Evolutionary conservation across 345 rosid genomes (phyloP).

Genomic region (Cardamine chenopodiifolia): DNA sequence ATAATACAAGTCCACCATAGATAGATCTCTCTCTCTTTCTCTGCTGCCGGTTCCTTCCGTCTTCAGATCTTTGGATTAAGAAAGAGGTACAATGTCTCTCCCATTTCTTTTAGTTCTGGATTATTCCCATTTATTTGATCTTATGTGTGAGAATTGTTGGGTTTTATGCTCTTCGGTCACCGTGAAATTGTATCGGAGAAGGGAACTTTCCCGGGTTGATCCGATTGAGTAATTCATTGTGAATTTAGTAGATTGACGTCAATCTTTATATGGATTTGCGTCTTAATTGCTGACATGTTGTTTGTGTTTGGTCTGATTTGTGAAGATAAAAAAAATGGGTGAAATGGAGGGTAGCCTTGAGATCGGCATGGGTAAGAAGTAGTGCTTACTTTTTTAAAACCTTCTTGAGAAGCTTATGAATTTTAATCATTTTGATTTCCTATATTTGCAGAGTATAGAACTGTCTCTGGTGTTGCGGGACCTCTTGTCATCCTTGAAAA

Average conservation of each 20-base stretch:
- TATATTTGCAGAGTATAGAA: slow-evolving; percentile 68
- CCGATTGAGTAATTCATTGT: background rate
- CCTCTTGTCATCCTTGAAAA: slow-evolving; percentile 91
- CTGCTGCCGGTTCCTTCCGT: background rate
- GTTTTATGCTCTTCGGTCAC: too few species aligned
- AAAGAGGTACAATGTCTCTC: slow-evolving; percentile 32
- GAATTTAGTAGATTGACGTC: background rate
- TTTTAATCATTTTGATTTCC: background rate
- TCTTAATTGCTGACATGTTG: background rate
- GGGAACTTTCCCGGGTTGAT: background rate
- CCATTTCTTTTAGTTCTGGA: background rate
- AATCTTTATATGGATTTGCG: background rate
- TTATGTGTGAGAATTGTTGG: background rate
- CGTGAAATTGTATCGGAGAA: too few species aligned
- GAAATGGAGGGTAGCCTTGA: slow-evolving; percentile 73
- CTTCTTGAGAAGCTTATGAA: background rate
- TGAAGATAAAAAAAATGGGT: slow-evolving; percentile 52
- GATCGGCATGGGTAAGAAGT: slow-evolving; percentile 95
- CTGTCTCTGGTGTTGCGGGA: slow-evolving; percentile 96
- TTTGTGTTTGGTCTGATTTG: slow-evolving; percentile 1
- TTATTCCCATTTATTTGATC: background rate
- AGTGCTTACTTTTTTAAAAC: too few species aligned
- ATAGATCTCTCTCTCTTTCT: slow-evolving; percentile 19
- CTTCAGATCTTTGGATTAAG: slow-evolving; percentile 20
- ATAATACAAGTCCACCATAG: background rate